These are phyloP conservation scores for Alternaria burnsii DNA, from an alignment of 2,329 filamentous ascomycete genomes.

Conservation along the genomic window DNA sequence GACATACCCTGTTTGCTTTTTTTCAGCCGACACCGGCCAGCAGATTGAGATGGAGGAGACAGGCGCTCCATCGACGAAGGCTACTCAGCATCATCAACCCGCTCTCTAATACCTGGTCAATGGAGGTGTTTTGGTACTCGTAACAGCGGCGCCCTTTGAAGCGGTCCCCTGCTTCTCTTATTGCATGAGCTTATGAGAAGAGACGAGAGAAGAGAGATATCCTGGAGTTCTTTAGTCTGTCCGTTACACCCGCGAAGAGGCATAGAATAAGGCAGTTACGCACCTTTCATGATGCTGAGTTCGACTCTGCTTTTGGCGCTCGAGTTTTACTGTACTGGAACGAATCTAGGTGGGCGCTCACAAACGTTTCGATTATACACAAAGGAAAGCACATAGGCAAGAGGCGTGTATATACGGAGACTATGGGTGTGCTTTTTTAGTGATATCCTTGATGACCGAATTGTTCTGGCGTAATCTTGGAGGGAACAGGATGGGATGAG, in stretches of 20 bases:
- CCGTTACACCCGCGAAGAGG: background rate
- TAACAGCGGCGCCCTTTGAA: background rate
- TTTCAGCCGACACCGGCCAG: constrained; percentile 18
- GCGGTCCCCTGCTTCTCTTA: constrained; percentile 9
- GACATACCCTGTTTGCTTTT: constrained; percentile 28
- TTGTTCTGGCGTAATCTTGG: background rate
- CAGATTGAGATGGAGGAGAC: constrained; percentile 47
- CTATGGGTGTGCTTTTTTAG: constrained; percentile 8
- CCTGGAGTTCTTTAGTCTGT: background rate
- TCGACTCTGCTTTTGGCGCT: constrained; percentile 6
- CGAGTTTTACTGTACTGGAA: background rate
- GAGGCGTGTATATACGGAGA: constrained; percentile 20
- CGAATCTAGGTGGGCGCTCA: constrained; percentile 2
- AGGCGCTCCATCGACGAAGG: constrained; percentile 47
- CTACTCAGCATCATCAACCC: constrained; percentile 24
- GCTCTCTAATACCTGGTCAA: constrained; percentile 37
- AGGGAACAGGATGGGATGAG: constrained; percentile 2
- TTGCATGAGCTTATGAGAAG: constrained; percentile 41
- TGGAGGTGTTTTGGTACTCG: constrained; percentile 5
- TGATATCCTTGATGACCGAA: constrained; percentile 22
- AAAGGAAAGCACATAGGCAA: constrained; percentile 9
- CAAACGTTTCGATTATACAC: background rate
- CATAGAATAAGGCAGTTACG: constrained; percentile 13
- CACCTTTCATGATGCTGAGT: constrained; percentile 9
- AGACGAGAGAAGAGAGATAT: background rate